Evolutionary conservation across 768 basidiomycete species (phyloP), one percentile per base, ranked within the genome.

Genomic region (Tylopilus vinaceipallidus): DNA sequence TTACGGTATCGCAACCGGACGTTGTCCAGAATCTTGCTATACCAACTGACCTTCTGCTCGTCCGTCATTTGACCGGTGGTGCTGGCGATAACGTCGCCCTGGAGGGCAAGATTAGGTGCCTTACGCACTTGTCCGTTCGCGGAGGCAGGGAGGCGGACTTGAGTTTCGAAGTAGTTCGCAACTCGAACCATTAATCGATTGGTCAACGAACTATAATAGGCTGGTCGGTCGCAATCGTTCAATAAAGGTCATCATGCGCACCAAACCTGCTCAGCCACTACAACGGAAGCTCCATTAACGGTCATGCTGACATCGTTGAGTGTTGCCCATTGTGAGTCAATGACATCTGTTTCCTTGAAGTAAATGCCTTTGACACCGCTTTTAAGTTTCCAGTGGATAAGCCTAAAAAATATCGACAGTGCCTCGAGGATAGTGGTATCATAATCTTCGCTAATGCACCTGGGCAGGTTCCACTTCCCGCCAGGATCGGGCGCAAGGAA

Each of bases 261-360:
- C 95, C 93, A 95, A 57, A 98, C 81, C 60, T 97, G 91, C 70
- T 98, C 95, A 11, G 95, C 95, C 10, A 99, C 94, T 4, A 95
- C 73, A 45, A 88, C 71, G 17, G 95, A 93, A 20, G 95, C 97
- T 5, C 91, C 91, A 17, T 82, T 75, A 9, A 93, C 86, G 32
- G 86, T 89, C 66, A 94, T 75, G 50, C 92, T 93, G 44, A 95
- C 92, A 65, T 91, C 90, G 56, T 89, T 90, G 69, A 98, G 85
- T 19, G 95, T 95, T 17, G 89, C 86, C 90, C 94, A 95, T 60
- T 98, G 94, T 6, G 88, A 85, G 64, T 99, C 95, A 32, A 99
- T 77, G n/a, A 98, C 84, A 65, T 98, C 95, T 0, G 95, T 97
- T 74, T 99, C 97, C 64, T 95, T 93, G 76, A 98, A 95, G 69